Evolutionary conservation across 1,284 basidiomycete species (phyloP), one percentile per base, ranked within the genome.

Genomic region (Boletellus deceptivus): DNA sequence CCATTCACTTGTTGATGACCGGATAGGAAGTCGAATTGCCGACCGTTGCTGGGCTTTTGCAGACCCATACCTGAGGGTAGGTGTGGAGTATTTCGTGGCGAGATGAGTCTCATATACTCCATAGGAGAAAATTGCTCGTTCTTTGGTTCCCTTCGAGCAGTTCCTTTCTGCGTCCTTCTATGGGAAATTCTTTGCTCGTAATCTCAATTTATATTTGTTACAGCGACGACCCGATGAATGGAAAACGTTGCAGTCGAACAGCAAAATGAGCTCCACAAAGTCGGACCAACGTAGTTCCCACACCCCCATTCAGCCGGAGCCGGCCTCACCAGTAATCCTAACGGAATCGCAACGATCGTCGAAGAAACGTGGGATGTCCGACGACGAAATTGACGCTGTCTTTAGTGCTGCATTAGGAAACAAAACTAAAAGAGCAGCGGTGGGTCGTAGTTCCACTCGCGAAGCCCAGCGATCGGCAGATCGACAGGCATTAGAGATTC

Each of bases 91-190:
- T 45, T 24, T 43, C 25, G 18, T 40, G 24, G 29, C 10, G 49
- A 49, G 48, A 25, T 35, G 31, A 35, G 43, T 48, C 50, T 64
- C 39, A 53, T 35, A 37, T 46, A n/a, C 48, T n/a, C 18, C 22
- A 34, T 58, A 93, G 89, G 93, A 96, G 72, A 95, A 94, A 70
- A 91, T 98, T 46, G 93, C 89, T 1, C 81, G 82, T 14, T 88
- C 88, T 11, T 72, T 96, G 10, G 72, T 92, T 24, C 72, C 79
- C 1, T 78, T 90, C 50, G 87, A 93, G 56, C 78, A 82, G 24
- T 73, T 74, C 17, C 79, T 98, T 18, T 80, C 83, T 1, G 83
- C 77, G 6, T 91, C 89, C 2, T 85, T 79, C 62, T 96, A 85
- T 60, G 94, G 93, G 35, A 91, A 90, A 65, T 96, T 84, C 74